These are phyloP conservation scores for Martiniozyma abietophila DNA, from an alignment of 805 yeast species.

Conservation along the genomic window DNA sequence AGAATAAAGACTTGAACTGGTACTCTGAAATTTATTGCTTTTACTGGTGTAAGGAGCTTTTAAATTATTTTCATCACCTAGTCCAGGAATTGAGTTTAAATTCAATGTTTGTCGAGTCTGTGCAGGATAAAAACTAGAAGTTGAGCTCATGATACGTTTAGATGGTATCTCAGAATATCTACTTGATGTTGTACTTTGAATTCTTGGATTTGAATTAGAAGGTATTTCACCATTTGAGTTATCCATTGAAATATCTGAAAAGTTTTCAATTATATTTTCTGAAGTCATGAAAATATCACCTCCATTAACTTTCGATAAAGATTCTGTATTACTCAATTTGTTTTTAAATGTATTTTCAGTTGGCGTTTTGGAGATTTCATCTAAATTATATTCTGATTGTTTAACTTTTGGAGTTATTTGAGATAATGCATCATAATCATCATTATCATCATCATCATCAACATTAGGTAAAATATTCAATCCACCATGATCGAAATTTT, in stretches of 20 bases:
- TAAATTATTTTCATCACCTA: neutral
- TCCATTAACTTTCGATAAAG: constrained; percentile 2
- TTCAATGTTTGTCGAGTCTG: too few relatives aligned
- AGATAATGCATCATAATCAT: neutral
- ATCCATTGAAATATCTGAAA: constrained; percentile 1
- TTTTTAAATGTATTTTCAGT: constrained; percentile 5
- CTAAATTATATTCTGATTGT: constrained; percentile 11
- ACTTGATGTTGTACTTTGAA: constrained; percentile 17
- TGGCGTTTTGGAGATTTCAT: constrained; percentile 21
- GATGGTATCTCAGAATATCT: constrained; percentile 15
- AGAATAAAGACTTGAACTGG: constrained; percentile 18
- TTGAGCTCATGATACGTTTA: too few relatives aligned
- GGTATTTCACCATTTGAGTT: neutral
- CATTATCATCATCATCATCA: neutral
- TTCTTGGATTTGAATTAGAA: neutral
- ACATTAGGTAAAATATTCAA: neutral
- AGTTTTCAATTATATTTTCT: constrained; percentile 2
- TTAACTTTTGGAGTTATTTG: constrained; percentile 9
- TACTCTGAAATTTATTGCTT: constrained; percentile 8
- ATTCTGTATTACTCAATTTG: constrained; percentile 1
- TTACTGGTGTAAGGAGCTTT: too few relatives aligned
- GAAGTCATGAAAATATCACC: constrained; percentile 3
- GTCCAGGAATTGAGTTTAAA: constrained; percentile 5
- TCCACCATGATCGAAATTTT: too few relatives aligned
- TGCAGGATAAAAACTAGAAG: neutral